Conservation (phyloP, 768 basidiomycete species). For the Tricholoma flavovirens region DNA sequence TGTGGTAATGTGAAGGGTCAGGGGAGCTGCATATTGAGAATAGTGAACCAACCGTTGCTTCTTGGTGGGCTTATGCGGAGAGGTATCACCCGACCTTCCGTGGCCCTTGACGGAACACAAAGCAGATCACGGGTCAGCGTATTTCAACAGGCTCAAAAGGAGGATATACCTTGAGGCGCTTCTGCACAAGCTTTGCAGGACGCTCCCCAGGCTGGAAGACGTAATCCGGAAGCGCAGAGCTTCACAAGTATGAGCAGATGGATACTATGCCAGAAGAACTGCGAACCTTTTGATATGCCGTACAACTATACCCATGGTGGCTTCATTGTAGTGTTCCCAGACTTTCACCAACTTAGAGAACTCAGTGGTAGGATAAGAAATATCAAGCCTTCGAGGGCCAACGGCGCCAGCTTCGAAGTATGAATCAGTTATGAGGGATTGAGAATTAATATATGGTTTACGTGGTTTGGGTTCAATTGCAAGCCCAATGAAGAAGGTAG, state of each 20-base stretch:
- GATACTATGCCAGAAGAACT: background rate
- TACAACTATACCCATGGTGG: constrained; percentile 90
- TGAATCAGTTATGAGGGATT: constrained; percentile 3
- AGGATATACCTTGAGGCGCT: constrained; percentile 62
- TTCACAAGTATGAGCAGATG: constrained; percentile 23
- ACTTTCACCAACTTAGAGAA: constrained; percentile 90
- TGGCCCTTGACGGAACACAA: constrained; percentile 39
- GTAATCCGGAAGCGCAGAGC: constrained; percentile 72
- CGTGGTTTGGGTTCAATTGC: constrained; percentile 87
- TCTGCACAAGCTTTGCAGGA: constrained; percentile 61
- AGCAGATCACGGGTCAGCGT: constrained; percentile 10
- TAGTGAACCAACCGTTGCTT: constrained; percentile 65
- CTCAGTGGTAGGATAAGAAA: constrained; percentile 94
- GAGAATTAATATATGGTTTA: constrained; percentile 34
- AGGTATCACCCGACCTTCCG: constrained; percentile 55
- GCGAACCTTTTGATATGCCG: constrained; percentile 86
- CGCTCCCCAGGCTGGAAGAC: constrained; percentile 81
- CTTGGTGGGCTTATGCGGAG: constrained; percentile 74
- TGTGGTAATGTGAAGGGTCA: constrained; percentile 29
- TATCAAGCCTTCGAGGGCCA: constrained; percentile 84
- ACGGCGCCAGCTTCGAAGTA: constrained; percentile 56
- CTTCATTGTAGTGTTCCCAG: constrained; percentile 94
- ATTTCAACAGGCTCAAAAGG: background rate
- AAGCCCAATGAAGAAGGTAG: constrained; percentile 96
- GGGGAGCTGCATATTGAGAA: constrained; percentile 18